Conservation (phyloP, 1,139 yeast species). For the Yamadazyma sp. region DNA sequence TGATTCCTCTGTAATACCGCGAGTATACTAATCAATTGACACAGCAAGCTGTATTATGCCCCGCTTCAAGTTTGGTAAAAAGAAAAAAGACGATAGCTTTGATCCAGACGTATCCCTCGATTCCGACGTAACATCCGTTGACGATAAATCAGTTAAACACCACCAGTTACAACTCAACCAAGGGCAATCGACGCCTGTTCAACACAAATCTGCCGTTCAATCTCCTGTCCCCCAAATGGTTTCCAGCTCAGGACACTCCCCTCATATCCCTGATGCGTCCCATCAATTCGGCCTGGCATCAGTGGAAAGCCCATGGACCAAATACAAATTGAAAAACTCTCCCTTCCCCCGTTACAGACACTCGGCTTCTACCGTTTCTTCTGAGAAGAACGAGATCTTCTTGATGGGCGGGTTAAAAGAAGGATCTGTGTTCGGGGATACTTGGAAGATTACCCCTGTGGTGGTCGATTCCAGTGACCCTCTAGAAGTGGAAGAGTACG, state of each 20-base stretch:
- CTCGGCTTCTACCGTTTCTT: constrained; percentile 72
- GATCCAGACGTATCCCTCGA: constrained; percentile 14
- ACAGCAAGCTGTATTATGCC: constrained; percentile 11
- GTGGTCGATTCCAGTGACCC: constrained; percentile 18
- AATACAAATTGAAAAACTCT: constrained; percentile 66
- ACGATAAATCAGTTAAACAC: not conserved
- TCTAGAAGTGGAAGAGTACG: constrained; percentile 31
- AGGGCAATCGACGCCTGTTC: not conserved
- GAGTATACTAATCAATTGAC: too few relatives aligned
- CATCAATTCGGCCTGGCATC: constrained; percentile 12
- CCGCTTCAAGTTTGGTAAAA: constrained; percentile 18
- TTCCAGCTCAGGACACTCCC: not conserved
- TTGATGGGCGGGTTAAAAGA: constrained; percentile 96
- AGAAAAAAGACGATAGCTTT: constrained; percentile 9
- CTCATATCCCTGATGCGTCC: not conserved
- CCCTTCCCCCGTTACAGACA: constrained; percentile 97
- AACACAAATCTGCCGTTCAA: constrained; percentile 1
- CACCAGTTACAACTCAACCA: too few relatives aligned
- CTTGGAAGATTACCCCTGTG: constrained; percentile 72
- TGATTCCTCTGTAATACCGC: too few relatives aligned
- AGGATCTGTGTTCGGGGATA: constrained; percentile 89
- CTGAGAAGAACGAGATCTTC: constrained; percentile 81
- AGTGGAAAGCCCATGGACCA: constrained; percentile 67
- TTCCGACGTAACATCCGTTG: constrained; percentile 1
- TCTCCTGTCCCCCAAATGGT: constrained; percentile 1